phyloP scores from a whole-genome alignment of 805 yeast genomes.

The Yarrowia divulgata region DNA sequence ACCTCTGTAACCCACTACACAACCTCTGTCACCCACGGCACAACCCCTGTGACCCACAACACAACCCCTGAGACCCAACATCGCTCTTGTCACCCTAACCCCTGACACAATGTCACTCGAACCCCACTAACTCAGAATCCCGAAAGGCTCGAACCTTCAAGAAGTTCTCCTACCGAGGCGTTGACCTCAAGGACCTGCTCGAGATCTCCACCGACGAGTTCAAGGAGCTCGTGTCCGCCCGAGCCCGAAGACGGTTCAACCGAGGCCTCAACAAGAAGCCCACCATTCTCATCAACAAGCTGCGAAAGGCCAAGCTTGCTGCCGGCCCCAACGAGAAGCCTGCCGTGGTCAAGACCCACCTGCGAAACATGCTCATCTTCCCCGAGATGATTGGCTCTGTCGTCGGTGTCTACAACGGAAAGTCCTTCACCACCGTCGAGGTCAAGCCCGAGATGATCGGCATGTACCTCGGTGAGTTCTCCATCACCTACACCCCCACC shows the following conservation, averaged over 20 bases:
- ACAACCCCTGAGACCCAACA: background rate
- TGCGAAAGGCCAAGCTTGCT: conserved; percentile 96
- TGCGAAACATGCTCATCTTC: conserved; percentile 97
- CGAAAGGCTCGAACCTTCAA: conserved; percentile 81
- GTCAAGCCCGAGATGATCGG: conserved; percentile 99
- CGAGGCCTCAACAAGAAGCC: conserved; percentile 96
- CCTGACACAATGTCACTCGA: background rate
- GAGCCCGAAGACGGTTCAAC: conserved; percentile 99
- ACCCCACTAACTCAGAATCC: conserved; percentile 47
- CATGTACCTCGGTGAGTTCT: conserved; percentile 99
- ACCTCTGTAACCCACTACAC: too few species aligned
- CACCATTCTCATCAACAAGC: conserved; percentile 94
- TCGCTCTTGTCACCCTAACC: too few species aligned
- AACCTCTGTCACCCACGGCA: too few species aligned
- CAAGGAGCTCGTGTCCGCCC: conserved; percentile 94
- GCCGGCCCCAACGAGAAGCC: conserved; percentile 88
- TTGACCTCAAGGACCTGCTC: conserved; percentile 91
- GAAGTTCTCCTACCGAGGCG: conserved; percentile 99
- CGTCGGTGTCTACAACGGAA: conserved; percentile 99
- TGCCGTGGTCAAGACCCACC: conserved; percentile 96
- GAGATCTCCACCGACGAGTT: conserved; percentile 96
- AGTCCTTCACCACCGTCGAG: conserved; percentile 98
- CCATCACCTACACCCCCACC: conserved; percentile 99
- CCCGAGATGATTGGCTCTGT: conserved; percentile 99
- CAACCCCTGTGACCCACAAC: background rate